Conservation (phyloP, 139 green algal genomes). For the Chlamydomonas sp. region DNA sequence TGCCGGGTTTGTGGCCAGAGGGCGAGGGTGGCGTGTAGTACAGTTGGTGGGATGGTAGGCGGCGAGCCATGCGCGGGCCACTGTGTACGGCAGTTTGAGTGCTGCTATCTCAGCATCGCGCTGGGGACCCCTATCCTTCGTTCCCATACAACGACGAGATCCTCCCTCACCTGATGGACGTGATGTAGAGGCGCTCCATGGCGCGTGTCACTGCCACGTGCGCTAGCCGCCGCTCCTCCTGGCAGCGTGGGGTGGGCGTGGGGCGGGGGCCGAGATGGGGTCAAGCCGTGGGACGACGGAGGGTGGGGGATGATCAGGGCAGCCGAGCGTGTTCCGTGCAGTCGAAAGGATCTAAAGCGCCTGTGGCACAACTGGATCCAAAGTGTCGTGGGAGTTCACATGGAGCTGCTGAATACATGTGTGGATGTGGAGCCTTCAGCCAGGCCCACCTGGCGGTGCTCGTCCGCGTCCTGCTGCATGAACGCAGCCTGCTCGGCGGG, state of each 20-base stretch:
- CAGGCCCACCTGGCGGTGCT: neutral
- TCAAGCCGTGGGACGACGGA: too few relatives aligned
- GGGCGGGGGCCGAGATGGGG: neutral
- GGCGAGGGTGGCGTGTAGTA: too few relatives aligned
- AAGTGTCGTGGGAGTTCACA: too few relatives aligned
- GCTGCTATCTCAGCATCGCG: neutral
- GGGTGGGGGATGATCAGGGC: too few relatives aligned
- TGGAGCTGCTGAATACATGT: too few relatives aligned
- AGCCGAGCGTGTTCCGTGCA: too few relatives aligned
- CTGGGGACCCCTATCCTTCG: neutral
- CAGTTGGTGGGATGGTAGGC: too few relatives aligned
- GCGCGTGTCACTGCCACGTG: slow-evolving; percentile 21
- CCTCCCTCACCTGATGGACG: neutral
- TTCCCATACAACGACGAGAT: neutral
- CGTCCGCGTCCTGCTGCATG: neutral
- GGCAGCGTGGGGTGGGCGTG: neutral
- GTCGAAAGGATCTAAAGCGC: too few relatives aligned
- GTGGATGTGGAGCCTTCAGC: too few relatives aligned
- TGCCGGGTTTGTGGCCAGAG: too few relatives aligned
- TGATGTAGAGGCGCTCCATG: slow-evolving; percentile 25
- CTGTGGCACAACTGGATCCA: too few relatives aligned
- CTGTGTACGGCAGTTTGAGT: neutral
- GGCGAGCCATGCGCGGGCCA: too few relatives aligned
- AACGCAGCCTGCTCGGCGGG: neutral
- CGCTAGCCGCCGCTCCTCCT: slow-evolving; percentile 29